phyloP scores from a whole-genome alignment of 306 rosid species.

The Acmispon strigosus region DNA sequence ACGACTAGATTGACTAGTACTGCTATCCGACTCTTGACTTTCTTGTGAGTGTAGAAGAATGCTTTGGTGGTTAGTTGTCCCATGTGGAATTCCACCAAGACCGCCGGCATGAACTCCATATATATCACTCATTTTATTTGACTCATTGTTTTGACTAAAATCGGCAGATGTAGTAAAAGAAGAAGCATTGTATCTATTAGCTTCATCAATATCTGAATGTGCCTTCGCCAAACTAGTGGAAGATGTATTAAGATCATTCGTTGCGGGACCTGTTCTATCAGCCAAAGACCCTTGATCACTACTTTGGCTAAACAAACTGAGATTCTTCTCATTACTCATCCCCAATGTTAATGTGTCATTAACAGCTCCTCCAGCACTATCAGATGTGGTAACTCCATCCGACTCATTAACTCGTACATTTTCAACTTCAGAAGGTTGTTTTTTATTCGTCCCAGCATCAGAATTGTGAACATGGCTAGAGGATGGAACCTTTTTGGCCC shows the following conservation, averaged over 20 bases:
- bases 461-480: conserved; percentile 32
- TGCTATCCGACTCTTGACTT: conserved; percentile 40
- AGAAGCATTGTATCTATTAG: conserved; percentile 29
- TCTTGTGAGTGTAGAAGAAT: conserved; percentile 22
- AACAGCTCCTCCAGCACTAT: conserved; percentile 32
- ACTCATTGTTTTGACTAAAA: conserved; percentile 30
- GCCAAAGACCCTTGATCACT: conserved; percentile 33
- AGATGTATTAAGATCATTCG: conserved; percentile 30
- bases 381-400: conserved; percentile 69
- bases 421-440: conserved; percentile 59
- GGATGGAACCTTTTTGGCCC: conserved; percentile 57
- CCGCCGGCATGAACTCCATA: conserved; percentile 25
- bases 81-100: conserved; percentile 31
- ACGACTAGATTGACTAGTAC: conserved; percentile 33
- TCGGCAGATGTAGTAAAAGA: conserved; percentile 26
- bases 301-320: conserved; percentile 28
- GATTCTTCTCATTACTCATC: conserved; percentile 28
- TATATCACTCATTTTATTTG: conserved; percentile 28
- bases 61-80: conserved; percentile 33
- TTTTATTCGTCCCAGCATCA: conserved; percentile 42
- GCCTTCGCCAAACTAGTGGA: conserved; percentile 28
- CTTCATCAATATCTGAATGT: conserved; percentile 36
- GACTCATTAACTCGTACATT: conserved; percentile 42
- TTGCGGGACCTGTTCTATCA: conserved; percentile 21
- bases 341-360: conserved; percentile 31